Conservation (phyloP, 106 monocot species). For the Allium cepa region DNA sequence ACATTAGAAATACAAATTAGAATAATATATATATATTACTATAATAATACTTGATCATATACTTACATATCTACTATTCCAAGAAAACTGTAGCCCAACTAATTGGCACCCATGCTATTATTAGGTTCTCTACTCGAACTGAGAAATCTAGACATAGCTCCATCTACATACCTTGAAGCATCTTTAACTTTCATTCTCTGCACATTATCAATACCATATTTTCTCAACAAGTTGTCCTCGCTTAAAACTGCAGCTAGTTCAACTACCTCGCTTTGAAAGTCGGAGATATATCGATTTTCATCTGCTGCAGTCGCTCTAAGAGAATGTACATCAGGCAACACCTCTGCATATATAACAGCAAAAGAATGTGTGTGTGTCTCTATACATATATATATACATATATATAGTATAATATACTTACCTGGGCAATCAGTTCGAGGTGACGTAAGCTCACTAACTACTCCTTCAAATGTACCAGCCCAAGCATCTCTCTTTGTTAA, state of each 20-base stretch:
- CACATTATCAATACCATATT: not conserved
- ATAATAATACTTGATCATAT: no score
- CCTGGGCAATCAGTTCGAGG: slow-evolving; percentile 46
- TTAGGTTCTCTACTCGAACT: no score
- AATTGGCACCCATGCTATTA: no score
- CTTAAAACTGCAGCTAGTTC: slow-evolving; percentile 12
- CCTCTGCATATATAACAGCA: not conserved
- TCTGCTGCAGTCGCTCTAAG: slow-evolving; percentile 9
- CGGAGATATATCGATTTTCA: slow-evolving; percentile 9
- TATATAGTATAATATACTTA: not conserved
- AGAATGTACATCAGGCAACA: slow-evolving; percentile 10
- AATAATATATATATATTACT: no score
- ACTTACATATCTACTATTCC: no score
- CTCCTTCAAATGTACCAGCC: slow-evolving; percentile 40
- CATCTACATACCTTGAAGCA: slow-evolving; percentile 2
- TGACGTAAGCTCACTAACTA: slow-evolving; percentile 13
- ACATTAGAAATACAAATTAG: no score
- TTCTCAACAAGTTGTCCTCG: slow-evolving; percentile 1
- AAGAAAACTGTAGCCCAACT: no score
- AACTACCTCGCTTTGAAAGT: slow-evolving; percentile 16
- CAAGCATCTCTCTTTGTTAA: slow-evolving; percentile 38
- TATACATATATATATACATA: no score
- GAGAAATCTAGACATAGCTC: slow-evolving; percentile 2
- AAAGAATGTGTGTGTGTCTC: not conserved
- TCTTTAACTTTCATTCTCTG: slow-evolving; percentile 15